phyloP scores from a whole-genome alignment of 345 rosid species.

The Populus alba region DNA sequence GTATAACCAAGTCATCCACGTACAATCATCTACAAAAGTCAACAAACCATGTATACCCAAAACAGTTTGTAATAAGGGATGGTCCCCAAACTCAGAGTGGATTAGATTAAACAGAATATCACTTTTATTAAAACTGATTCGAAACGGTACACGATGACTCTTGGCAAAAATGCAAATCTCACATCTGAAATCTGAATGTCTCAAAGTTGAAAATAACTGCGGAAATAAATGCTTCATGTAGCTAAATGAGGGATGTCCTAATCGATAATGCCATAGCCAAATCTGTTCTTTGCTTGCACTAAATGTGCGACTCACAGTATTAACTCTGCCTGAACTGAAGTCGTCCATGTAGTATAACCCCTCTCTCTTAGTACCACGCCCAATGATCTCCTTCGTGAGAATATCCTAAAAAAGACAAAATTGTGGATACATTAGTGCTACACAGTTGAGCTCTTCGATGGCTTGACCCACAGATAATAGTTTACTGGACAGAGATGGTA shows the following conservation, averaged over 20 bases:
- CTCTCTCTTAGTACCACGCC: not conserved
- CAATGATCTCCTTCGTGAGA: not conserved
- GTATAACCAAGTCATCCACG: not conserved
- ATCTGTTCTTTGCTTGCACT: accelerated
- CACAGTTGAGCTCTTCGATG: not conserved
- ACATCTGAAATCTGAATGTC: not conserved
- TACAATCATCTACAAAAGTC: not conserved
- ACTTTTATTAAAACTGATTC: too few relatives aligned
- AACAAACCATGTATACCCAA: not conserved
- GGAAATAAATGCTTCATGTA: not conserved
- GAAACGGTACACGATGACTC: not conserved
- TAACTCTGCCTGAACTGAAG: not conserved
- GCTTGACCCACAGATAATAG: not conserved
- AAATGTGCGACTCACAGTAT: not conserved
- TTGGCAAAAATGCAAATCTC: not conserved
- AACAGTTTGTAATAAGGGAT: not conserved
- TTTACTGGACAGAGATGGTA: not conserved
- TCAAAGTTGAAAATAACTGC: not conserved
- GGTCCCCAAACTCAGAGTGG: not conserved
- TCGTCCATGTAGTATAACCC: not conserved
- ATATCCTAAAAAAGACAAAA: not conserved
- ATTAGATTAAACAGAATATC: not conserved
- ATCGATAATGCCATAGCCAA: not conserved
- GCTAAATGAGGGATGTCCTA: not conserved
- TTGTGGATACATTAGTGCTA: not conserved